Evolutionary conservation across 306 rosid genomes (phyloP).

Genomic region (Acmispon strigosus): DNA sequence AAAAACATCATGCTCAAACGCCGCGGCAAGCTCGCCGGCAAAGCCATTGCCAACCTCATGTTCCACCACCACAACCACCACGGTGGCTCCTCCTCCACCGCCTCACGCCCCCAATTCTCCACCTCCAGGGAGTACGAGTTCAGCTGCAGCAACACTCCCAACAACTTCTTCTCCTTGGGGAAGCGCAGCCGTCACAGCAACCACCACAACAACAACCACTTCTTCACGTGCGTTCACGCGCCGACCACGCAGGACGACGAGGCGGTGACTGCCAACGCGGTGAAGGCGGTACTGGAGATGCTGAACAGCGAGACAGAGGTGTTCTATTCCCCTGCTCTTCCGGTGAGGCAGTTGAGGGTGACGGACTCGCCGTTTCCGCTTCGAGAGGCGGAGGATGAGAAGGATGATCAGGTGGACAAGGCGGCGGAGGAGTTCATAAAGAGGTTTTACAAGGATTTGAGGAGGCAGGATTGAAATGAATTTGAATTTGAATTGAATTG

Average conservation of each 20-base stretch:
- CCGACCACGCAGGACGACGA: conserved; percentile 55
- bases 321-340: conserved; percentile 44
- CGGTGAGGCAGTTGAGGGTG: conserved; percentile 71
- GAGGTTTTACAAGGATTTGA: conserved; percentile 61
- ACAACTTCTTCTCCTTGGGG: conserved; percentile 25
- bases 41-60: conserved; percentile 70
- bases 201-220: conserved; percentile 12
- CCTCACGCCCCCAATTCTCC: background rate
- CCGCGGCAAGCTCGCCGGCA: conserved; percentile 75
- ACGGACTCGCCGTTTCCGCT: conserved; percentile 93
- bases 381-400: conserved; percentile 31
- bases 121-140: conserved; percentile 70
- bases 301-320: conserved; percentile 16
- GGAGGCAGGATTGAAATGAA: conserved; percentile 30
- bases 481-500: background rate
- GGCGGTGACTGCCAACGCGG: conserved; percentile 22
- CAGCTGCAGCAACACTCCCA: conserved; percentile 86
- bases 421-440: conserved; percentile 80
- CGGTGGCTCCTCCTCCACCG: conserved; percentile 3
- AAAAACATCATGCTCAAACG: conserved; percentile 66
- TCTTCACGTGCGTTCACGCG: conserved; percentile 48
- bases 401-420: conserved; percentile 51
- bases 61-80: conserved; percentile 40
- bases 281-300: conserved; percentile 44
- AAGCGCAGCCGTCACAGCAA: conserved; percentile 40